Evolutionary conservation across 2,329 filamentous ascomycete genomes (phyloP).

Genomic region (Epichloe baconii): DNA sequence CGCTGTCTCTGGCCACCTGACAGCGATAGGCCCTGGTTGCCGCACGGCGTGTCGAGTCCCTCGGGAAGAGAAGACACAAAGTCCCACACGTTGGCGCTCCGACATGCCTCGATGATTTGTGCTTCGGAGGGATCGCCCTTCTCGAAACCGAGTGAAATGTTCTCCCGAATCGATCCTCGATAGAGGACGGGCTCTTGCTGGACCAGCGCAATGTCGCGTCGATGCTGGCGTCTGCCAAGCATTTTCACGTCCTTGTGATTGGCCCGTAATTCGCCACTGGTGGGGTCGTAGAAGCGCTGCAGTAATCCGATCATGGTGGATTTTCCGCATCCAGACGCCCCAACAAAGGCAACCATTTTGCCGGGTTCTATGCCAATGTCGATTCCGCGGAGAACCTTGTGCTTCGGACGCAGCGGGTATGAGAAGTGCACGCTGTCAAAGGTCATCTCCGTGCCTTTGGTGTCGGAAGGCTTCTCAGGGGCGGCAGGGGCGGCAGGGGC

Average conservation of each 20-base stretch:
- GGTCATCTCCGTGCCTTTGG: slow-evolving; percentile 24
- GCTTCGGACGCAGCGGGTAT: slow-evolving; percentile 33
- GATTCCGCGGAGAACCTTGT: slow-evolving; percentile 25
- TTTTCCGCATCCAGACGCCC: slow-evolving; percentile 46
- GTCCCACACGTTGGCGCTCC: slow-evolving; percentile 41
- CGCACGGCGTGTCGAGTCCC: slow-evolving; percentile 49
- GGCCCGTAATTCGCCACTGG: slow-evolving; percentile 15
- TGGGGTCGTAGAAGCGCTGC: slow-evolving; percentile 30
- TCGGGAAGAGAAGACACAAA: slow-evolving; percentile 44
- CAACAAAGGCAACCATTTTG: slow-evolving; percentile 41
- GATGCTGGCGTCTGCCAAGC: slow-evolving; percentile 18
- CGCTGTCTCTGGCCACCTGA: slow-evolving; percentile 63
- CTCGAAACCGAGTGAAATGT: slow-evolving; percentile 36
- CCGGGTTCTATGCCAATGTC: slow-evolving; percentile 29
- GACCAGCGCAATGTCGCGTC: slow-evolving; percentile 24
- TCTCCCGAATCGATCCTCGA: slow-evolving; percentile 41
- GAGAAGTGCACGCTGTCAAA: slow-evolving; percentile 42
- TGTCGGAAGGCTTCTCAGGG: not conserved
- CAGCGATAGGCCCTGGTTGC: slow-evolving; percentile 53
- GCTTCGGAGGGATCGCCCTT: slow-evolving; percentile 18
- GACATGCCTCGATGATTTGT: slow-evolving; percentile 35
- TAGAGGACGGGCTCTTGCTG: slow-evolving; percentile 29
- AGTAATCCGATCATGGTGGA: slow-evolving; percentile 43
- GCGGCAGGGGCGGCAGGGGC: not conserved
- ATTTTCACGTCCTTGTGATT: slow-evolving; percentile 19